Percentiles rank a stretch among this genome's conserved stretches.
Conservation (phyloP, 1,139 yeast genomes). For the Suhomyces terraborum region DNA sequence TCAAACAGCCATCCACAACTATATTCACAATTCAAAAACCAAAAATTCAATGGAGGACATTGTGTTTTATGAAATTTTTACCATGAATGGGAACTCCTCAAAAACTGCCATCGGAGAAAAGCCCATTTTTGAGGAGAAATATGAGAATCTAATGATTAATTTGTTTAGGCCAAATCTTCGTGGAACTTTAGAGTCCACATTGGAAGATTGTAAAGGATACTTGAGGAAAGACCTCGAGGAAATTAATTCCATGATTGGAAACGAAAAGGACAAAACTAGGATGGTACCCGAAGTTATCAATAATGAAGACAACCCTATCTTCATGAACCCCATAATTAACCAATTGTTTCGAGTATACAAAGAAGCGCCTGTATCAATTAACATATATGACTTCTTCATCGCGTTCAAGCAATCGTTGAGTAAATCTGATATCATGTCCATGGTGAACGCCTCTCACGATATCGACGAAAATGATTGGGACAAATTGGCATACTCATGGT, state of each 20-base stretch:
- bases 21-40: conserved; percentile 22
- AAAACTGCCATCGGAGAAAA: conserved; percentile 6
- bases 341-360: conserved; percentile 69
- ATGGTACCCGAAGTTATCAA: too few relatives aligned
- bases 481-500: conserved; percentile 42
- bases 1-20: conserved; percentile 9
- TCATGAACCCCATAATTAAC: conserved; percentile 53
- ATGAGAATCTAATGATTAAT: conserved; percentile 41
- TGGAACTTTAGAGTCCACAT: conserved; percentile 31
- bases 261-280: neutral
- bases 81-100: conserved; percentile 36
- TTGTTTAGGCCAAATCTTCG: conserved; percentile 44
- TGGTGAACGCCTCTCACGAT: neutral
- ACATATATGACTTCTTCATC: conserved; percentile 73
- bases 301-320: conserved; percentile 4
- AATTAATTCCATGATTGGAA: neutral
- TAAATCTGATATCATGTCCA: conserved; percentile 33
- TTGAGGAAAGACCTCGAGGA: conserved; percentile 23
- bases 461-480: conserved; percentile 25
- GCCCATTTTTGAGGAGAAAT: conserved; percentile 38
- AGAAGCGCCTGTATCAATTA: conserved; percentile 76
- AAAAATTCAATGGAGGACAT: conserved; percentile 28
- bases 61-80: conserved; percentile 42
- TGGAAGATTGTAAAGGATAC: conserved; percentile 34
- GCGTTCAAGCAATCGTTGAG: conserved; percentile 66